Conservation (phyloP, 2,329 filamentous ascomycete species). For the Trichoderma sp. region DNA sequence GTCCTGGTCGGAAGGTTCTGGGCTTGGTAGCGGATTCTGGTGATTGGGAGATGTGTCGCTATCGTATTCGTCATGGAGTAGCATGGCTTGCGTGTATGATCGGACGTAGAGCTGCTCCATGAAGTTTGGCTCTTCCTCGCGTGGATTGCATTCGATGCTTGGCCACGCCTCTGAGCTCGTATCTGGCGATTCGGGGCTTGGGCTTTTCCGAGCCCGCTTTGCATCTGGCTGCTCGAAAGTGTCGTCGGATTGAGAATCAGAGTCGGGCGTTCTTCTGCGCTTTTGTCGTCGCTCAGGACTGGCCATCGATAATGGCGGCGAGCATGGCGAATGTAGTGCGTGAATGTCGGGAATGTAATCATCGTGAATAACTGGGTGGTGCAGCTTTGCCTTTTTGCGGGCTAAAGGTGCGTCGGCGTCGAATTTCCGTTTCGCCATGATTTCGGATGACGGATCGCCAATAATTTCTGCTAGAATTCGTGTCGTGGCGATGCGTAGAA, state of each 20-base stretch:
- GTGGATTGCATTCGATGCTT: background rate
- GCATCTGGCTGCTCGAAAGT: background rate
- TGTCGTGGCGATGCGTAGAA: background rate
- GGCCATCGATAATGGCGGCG: background rate
- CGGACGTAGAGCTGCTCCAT: background rate
- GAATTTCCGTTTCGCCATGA: background rate
- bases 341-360: background rate
- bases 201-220: background rate
- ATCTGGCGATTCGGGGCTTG: background rate
- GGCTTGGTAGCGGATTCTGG: background rate
- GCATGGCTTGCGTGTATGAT: background rate
- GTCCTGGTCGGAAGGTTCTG: background rate
- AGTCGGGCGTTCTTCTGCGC: background rate
- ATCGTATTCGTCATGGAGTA: background rate
- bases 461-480: accelerated
- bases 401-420: background rate
- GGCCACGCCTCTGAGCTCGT: background rate
- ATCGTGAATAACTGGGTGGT: background rate
- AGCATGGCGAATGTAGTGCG: background rate
- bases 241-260: background rate
- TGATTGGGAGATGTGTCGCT: background rate
- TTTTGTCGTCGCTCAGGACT: background rate
- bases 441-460: background rate
- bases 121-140: background rate
- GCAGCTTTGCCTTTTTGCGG: background rate